Evolutionary conservation across 371 early-diverging fungal species (phyloP).

Genomic region (Mortierella sp.): DNA sequence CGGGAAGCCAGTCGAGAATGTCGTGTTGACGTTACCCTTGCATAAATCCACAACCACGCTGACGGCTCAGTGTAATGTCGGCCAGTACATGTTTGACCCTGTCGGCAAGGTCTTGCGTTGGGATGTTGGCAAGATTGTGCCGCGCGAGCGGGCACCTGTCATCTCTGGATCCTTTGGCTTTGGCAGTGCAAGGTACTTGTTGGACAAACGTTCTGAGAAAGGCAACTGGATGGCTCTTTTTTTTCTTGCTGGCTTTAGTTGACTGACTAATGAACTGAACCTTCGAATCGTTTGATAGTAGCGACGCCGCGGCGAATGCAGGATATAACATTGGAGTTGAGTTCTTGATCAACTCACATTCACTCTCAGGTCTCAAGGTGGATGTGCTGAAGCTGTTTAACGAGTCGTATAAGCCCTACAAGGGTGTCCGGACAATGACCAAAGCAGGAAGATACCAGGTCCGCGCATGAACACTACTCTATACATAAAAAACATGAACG

Average conservation of each 20-base stretch:
- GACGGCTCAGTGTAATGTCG: conserved; percentile 74
- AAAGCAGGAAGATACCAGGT: conserved; percentile 84
- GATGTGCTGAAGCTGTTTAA: conserved; percentile 81
- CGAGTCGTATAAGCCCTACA: conserved; percentile 88
- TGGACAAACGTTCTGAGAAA: background rate
- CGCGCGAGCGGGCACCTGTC: conserved; percentile 71
- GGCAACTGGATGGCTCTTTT: background rate
- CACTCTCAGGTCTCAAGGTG: conserved; percentile 83
- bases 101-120: conserved; percentile 77
- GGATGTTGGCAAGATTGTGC: conserved; percentile 76
- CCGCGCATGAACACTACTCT: conserved; percentile 55
- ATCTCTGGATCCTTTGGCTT: conserved; percentile 74
- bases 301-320: conserved; percentile 66
- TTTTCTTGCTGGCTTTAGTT: background rate
- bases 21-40: conserved; percentile 73
- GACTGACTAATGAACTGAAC: background rate
- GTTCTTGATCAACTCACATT: conserved; percentile 81
- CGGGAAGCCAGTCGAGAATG: conserved; percentile 78
- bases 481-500: background rate
- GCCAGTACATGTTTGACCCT: conserved; percentile 84
- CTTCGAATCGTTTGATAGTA: conserved; percentile 20
- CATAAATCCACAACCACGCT: conserved; percentile 70
- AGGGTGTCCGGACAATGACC: conserved; percentile 84
- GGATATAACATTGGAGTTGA: conserved; percentile 75
- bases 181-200: conserved; percentile 28